Conservation (phyloP, 1,284 basidiomycete genomes). For the Inonotus hispidus region DNA sequence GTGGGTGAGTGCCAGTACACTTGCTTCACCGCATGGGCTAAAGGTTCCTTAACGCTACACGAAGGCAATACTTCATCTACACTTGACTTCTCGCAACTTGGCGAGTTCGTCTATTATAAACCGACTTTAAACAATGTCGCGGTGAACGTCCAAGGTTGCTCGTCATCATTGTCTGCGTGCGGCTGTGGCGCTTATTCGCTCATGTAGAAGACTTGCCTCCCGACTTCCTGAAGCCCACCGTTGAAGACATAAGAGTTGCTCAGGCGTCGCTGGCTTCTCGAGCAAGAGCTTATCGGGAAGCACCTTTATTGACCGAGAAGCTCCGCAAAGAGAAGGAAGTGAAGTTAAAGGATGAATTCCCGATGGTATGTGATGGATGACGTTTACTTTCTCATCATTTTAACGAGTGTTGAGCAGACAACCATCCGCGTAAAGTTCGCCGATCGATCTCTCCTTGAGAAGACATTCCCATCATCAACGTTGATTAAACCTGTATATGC, state of each 20-base stretch:
- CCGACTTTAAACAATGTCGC: not conserved
- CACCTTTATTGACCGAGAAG: conserved; percentile 68
- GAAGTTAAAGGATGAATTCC: conserved; percentile 61
- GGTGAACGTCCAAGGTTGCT: not conserved
- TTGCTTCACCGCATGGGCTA: too few species aligned
- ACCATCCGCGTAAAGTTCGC: conserved; percentile 77
- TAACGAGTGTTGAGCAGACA: conserved; percentile 44
- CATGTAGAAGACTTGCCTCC: conserved; percentile 45
- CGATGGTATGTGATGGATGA: conserved; percentile 46
- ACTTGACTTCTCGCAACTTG: not conserved
- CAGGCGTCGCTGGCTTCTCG: conserved; percentile 59
- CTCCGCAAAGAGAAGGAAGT: conserved; percentile 63
- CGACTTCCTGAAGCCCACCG: conserved; percentile 68
- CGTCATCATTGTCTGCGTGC: not conserved
- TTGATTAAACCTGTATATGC: conserved; percentile 79
- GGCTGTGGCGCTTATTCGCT: not conserved
- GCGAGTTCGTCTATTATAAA: conserved; percentile 20
- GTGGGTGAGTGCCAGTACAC: too few species aligned
- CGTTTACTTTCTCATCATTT: conserved; percentile 5
- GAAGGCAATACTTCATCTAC: not conserved
- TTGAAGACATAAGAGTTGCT: conserved; percentile 68
- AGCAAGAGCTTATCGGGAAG: conserved; percentile 65
- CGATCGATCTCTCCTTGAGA: conserved; percentile 81
- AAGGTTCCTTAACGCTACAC: not conserved
- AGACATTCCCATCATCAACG: conserved; percentile 64